Conservation (phyloP, 1,284 basidiomycete genomes). For the Moniliella sp. region DNA sequence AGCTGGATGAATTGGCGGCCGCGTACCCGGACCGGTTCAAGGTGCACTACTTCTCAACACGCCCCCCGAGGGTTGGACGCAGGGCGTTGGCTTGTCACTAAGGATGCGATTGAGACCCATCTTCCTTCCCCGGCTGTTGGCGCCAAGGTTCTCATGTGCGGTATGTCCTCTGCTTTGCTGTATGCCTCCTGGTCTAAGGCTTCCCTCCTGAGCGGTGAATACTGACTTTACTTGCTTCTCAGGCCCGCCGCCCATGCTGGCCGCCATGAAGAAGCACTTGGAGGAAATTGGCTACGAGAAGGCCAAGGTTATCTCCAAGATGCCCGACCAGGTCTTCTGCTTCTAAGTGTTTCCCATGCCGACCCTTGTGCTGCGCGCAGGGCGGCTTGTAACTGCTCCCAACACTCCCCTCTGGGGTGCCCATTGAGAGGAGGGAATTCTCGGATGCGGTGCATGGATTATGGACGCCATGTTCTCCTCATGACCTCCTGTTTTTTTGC, state of each 20-base stretch:
- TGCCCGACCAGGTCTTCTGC: conserved; percentile 44
- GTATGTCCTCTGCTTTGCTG: conserved; percentile 5
- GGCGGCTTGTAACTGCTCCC: no score
- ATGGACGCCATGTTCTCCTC: no score
- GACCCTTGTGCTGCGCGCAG: no score
- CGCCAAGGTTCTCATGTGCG: conserved; percentile 36
- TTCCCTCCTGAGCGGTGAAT: not conserved
- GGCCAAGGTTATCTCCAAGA: conserved; percentile 49
- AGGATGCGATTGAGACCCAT: conserved; percentile 62
- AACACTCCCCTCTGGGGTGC: no score
- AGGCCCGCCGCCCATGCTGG: conserved; percentile 87
- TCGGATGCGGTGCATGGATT: no score
- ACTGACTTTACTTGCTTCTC: not conserved
- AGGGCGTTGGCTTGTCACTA: conserved; percentile 77
- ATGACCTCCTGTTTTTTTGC: no score
- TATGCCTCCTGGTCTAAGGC: no score
- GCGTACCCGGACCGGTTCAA: conserved; percentile 48
- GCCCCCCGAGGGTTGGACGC: conserved; percentile 62
- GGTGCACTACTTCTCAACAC: conserved; percentile 79
- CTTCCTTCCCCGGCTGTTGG: conserved; percentile 24
- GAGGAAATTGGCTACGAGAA: conserved; percentile 64
- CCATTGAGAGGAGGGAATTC: no score
- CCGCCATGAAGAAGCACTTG: conserved; percentile 86
- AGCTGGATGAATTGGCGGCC: conserved; percentile 57
- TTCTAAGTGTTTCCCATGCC: conserved; percentile 15